Conservation (phyloP, 345 rosid species). For the Fremontodendron californicum region DNA sequence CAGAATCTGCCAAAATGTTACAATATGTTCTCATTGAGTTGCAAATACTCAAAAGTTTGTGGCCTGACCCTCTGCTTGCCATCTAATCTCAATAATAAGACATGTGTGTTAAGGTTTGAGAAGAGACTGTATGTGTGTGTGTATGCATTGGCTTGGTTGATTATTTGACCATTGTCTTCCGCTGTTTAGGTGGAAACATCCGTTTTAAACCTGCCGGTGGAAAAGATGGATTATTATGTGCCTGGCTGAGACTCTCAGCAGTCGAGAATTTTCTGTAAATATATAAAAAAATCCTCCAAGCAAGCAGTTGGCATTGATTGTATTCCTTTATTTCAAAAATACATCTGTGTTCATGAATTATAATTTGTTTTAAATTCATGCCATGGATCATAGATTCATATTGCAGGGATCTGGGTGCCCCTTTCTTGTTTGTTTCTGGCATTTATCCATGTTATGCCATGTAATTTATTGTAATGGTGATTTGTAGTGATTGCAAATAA, state of each 20-base stretch:
- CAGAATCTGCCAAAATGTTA: not conserved
- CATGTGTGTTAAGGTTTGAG: not conserved
- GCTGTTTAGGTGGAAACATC: constrained; percentile 64
- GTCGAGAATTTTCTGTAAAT: constrained; percentile 14
- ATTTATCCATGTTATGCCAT: not conserved
- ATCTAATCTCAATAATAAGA: not conserved
- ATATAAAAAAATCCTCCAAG: not conserved
- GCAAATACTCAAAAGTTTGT: not conserved
- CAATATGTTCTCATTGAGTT: not conserved
- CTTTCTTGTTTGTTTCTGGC: not conserved
- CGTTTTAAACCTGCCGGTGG: constrained; percentile 81
- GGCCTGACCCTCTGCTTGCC: not conserved
- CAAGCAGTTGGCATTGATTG: not conserved
- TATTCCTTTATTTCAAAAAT: not conserved
- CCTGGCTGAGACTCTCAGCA: constrained; percentile 46
- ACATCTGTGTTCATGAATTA: not conserved
- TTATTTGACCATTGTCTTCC: not conserved
- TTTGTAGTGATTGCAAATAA: not conserved
- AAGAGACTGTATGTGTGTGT: not conserved
- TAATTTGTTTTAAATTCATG: not conserved
- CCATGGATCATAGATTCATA: not conserved
- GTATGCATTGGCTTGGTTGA: not conserved
- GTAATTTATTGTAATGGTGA: not conserved
- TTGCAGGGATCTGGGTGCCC: not conserved
- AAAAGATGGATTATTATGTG: constrained; percentile 89